phyloP scores from a whole-genome alignment of 768 basidiomycete genomes.

The Mycena sanguinolenta region DNA sequence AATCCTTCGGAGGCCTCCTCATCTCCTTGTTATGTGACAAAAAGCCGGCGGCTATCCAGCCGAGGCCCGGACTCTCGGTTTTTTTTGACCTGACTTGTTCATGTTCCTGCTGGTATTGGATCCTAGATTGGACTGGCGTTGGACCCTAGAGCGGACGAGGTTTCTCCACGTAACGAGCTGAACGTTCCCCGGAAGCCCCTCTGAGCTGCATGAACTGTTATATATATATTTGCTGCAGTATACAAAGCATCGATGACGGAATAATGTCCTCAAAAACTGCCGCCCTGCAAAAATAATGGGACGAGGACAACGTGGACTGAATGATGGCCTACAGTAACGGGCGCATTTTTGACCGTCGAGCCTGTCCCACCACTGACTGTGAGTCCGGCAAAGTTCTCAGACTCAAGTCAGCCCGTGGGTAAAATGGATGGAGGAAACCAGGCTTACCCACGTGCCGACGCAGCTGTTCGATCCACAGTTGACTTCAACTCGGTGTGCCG shows the following conservation, averaged over 20 bases:
- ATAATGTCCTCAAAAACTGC: neutral
- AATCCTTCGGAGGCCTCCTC: neutral
- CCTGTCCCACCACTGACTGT: conserved; percentile 25
- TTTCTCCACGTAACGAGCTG: no score
- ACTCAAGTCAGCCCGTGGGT: neutral
- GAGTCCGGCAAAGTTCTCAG: conserved; percentile 29
- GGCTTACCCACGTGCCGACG: conserved; percentile 22
- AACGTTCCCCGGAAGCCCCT: no score
- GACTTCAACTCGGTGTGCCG: conserved; percentile 35
- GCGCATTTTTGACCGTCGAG: conserved; percentile 27
- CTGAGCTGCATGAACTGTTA: no score
- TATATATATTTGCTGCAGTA: no score
- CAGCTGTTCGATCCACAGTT: conserved; percentile 38
- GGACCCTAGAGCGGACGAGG: no score
- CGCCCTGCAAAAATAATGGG: neutral
- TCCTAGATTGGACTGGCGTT: no score
- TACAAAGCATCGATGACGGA: no score
- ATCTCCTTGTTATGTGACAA: neutral
- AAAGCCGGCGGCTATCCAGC: neutral
- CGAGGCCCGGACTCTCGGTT: neutral
- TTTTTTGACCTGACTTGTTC: neutral
- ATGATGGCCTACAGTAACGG: conserved; percentile 16
- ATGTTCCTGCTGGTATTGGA: neutral
- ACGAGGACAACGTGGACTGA: neutral
- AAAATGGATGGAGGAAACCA: neutral